These are phyloP conservation scores for Nitzschia sp. DNA, from an alignment of 108 stramenopile genomes.

Conservation along the genomic window DNA sequence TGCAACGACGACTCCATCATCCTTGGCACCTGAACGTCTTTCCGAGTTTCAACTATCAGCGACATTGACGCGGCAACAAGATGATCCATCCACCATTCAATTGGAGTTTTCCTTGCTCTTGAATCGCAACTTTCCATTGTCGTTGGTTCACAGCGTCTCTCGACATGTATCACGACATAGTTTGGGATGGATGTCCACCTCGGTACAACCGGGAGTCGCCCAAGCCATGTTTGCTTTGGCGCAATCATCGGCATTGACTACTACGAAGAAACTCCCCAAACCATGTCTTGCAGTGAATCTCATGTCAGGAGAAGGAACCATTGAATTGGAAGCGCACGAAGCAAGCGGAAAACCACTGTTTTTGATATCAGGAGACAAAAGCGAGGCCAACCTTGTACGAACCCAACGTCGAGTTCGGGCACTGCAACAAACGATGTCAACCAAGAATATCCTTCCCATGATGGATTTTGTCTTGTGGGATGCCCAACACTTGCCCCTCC, in stretches of 20 bases:
- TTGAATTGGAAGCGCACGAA: constrained; percentile 37
- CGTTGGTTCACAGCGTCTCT: constrained; percentile 34
- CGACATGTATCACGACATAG: constrained; percentile 34
- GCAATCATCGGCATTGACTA: background rate
- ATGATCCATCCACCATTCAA: background rate
- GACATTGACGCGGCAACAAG: constrained; percentile 6
- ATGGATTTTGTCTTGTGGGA: constrained; percentile 50
- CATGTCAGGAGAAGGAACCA: constrained; percentile 55
- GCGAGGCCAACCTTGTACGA: background rate
- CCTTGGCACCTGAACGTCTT: constrained; percentile 18
- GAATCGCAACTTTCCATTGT: constrained; percentile 43
- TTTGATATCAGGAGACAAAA: constrained; percentile 39
- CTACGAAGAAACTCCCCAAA: background rate
- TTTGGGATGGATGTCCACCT: constrained; percentile 52
- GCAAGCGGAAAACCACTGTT: constrained; percentile 17
- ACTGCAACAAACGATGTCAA: constrained; percentile 1
- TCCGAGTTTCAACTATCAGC: constrained; percentile 20
- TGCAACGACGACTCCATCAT: too few species aligned
- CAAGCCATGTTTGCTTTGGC: constrained; percentile 23
- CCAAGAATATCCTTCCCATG: background rate
- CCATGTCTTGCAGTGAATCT: constrained; percentile 27
- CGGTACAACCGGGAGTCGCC: constrained; percentile 37
- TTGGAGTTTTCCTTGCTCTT: constrained; percentile 40
- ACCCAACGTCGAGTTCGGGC: constrained; percentile 16
- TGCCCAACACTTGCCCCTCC: constrained; percentile 39